Base-by-base conservation (phyloP, 352 stramenopile species). In the Phytophthora tubulina region DNA sequence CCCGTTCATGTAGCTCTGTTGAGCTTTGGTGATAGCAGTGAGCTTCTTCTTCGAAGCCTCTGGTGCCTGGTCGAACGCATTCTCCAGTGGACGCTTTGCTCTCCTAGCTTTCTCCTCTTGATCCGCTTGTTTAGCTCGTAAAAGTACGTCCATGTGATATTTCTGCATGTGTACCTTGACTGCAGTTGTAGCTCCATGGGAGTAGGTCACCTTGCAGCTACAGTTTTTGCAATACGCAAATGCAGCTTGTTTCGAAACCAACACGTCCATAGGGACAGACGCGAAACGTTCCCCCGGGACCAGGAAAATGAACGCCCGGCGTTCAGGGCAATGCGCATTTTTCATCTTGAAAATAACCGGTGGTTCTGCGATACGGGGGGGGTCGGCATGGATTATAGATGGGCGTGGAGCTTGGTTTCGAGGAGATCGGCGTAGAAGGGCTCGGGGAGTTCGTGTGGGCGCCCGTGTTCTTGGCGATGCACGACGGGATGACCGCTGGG, bases 61-160 rank as follows among this genome's bases (percentile, higher is more conserved):
- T 10, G 57, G 57, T 3, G 21, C 17, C 9, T 48, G 32, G 6
- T 54, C 32, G 27, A 55, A 64, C 15, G 57, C 33, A 35, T 64
- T 64, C 17, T 64, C 44, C 32, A 64, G 57, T 5, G 48, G 42
- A 10, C 33, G 42, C 8, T 64, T 64, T 17, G 57, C 42, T 6
- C 14, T 35, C n/a, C 27, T 44, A 0, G 15, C 57, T 27, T 14
- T 50, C 27, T 39, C 21, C 27, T 39, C 17, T 36, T 48, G 17
- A 36, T 15, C 13, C 14, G 4, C 14, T 50, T 50, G 36, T 3
- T 50, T 61, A 7, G 21, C 53, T 11, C 6, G 4, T 38, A 50
- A 13, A 4, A 61, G 30, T 1, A 41, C 11, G 11, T 51, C 36
- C 38, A 61, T 61, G 53, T 61, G 53, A 15, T 27, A 61, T 33